A percentile compares a stretch with the other conserved stretches of the same genome.
Evolutionary conservation across 2,329 filamentous ascomycete species (phyloP).

Genomic region (Fusarium ramigenum): DNA sequence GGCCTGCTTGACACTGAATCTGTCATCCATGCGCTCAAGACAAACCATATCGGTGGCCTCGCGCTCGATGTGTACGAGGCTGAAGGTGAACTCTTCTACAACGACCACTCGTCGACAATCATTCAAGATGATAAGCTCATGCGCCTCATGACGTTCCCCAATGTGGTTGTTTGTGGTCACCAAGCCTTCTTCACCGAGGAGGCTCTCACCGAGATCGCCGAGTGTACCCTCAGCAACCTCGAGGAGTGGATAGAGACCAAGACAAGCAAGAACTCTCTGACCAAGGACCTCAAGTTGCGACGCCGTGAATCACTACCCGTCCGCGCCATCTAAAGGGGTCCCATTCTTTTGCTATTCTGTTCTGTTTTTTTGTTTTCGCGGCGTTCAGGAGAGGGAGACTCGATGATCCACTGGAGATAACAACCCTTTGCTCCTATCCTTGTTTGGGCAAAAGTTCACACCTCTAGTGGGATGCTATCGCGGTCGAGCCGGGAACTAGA

Average conservation of each 20-base stretch:
- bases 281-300: slow-evolving; percentile 40
- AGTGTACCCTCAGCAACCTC: slow-evolving; percentile 67
- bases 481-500: slow-evolving; percentile 1
- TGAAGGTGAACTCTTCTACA: slow-evolving; percentile 71
- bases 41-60: slow-evolving; percentile 66
- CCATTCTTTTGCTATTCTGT: background rate
- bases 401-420: background rate
- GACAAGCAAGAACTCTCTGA: slow-evolving; percentile 48
- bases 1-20: slow-evolving; percentile 69
- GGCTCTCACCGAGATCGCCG: slow-evolving; percentile 70
- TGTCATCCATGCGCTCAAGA: slow-evolving; percentile 69
- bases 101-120: slow-evolving; percentile 70
- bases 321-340: slow-evolving; percentile 42
- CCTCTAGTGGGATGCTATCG: background rate
- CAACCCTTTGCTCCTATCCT: background rate
- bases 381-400: background rate
- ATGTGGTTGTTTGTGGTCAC: slow-evolving; percentile 73
- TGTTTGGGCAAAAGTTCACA: background rate
- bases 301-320: slow-evolving; percentile 46
- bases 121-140: slow-evolving; percentile 74
- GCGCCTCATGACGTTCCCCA: slow-evolving; percentile 73
- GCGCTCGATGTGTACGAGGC: slow-evolving; percentile 76
- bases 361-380: background rate
- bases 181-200: slow-evolving; percentile 76
- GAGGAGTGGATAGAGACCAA: slow-evolving; percentile 52